Evolutionary conservation across 306 rosid genomes (phyloP).

Genomic region (Begonia loranthoides): DNA sequence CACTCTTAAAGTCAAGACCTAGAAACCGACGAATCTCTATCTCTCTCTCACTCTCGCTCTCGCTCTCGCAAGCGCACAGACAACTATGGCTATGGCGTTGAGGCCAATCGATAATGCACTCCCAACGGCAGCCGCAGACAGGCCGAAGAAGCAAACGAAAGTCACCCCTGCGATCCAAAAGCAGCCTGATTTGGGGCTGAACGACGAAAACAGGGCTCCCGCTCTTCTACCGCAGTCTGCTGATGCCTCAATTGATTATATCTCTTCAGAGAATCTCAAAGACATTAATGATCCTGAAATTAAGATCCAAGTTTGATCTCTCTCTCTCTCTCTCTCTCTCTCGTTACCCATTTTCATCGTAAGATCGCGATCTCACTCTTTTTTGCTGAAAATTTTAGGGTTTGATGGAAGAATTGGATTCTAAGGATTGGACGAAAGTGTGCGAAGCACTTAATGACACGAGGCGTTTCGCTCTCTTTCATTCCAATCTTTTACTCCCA

Average conservation of each 20-base stretch:
- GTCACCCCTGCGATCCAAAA: slow-evolving; percentile 29
- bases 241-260: slow-evolving; percentile 54
- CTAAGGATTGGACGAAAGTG: slow-evolving; percentile 66
- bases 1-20: not conserved
- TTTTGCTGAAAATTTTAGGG: slow-evolving; percentile 23
- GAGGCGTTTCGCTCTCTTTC: slow-evolving; percentile 60
- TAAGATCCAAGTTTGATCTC: slow-evolving; percentile 34
- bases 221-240: slow-evolving; percentile 22
- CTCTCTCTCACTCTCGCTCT: not conserved
- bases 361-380: slow-evolving; percentile 3
- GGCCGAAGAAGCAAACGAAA: slow-evolving; percentile 69
- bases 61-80: not conserved
- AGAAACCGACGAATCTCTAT: not conserved
- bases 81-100: slow-evolving; percentile 49
- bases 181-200: slow-evolving; percentile 17
- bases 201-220: slow-evolving; percentile 50
- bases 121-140: slow-evolving; percentile 36
- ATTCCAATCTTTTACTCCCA: slow-evolving; percentile 45
- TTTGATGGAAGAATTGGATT: slow-evolving; percentile 48
- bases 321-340: not conserved
- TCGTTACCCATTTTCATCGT: not conserved
- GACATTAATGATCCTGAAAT: slow-evolving; percentile 56
- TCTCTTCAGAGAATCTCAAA: slow-evolving; percentile 56
- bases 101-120: slow-evolving; percentile 85
- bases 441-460: slow-evolving; percentile 60